A percentile compares a stretch with the other conserved stretches of the same genome.
phyloP scores from a whole-genome alignment of 129 eudicot species.

The Lactuca sativa region DNA sequence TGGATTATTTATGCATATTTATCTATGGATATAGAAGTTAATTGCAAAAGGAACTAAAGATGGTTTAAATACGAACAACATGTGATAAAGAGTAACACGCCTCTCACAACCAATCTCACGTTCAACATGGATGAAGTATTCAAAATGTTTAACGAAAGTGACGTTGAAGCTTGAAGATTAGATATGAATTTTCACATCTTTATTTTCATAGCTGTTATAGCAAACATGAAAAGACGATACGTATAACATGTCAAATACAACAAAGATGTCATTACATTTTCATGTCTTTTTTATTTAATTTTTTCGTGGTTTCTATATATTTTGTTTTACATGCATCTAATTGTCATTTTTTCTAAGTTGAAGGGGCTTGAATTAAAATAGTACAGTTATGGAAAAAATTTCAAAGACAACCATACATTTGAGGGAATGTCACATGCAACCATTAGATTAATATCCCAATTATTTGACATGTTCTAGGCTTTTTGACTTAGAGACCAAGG shows the following conservation, averaged over 20 bases:
- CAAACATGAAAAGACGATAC: background rate
- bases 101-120: no score
- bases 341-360: no score
- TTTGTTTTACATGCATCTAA: no score
- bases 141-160: background rate
- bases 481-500: conserved; percentile 41
- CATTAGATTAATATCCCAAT: conserved; percentile 29
- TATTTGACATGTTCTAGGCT: conserved; percentile 32
- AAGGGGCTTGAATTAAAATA: conserved; percentile 17
- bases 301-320: background rate
- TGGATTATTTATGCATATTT: background rate
- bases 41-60: background rate
- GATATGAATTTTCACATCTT: background rate
- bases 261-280: background rate
- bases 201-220: background rate
- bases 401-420: conserved; percentile 39
- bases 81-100: background rate
- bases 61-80: background rate
- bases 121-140: no score
- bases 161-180: background rate
- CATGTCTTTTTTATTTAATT: background rate
- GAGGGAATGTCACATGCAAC: conserved; percentile 36
- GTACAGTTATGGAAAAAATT: conserved; percentile 22
- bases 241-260: background rate
- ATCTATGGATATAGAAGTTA: background rate